These are phyloP conservation scores for Silene latifolia DNA, from an alignment of 148 eudicot species.

Conservation along the genomic window DNA sequence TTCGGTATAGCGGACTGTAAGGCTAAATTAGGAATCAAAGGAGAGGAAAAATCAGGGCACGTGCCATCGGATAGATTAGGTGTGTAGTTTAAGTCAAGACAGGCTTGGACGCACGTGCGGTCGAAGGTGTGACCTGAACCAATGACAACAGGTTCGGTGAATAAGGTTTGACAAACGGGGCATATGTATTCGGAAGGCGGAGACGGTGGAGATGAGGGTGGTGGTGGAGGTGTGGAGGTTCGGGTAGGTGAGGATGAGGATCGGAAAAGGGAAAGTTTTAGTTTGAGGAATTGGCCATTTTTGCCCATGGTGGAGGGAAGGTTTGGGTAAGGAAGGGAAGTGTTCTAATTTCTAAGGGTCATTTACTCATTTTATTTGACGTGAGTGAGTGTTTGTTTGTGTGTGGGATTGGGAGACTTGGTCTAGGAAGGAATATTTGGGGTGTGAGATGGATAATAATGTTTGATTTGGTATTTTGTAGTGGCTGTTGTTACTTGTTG, in stretches of 20 bases:
- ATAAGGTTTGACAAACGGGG: conserved; percentile 51
- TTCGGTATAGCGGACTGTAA: conserved; percentile 51
- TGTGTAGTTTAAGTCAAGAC: conserved; percentile 35
- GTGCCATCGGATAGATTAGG: conserved; percentile 55
- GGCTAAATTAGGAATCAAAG: conserved; percentile 57
- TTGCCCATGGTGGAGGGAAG: conserved; percentile 19
- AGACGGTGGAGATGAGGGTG: not conserved
- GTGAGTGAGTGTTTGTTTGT: too few species aligned
- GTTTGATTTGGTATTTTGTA: too few species aligned
- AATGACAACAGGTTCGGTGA: conserved; percentile 70
- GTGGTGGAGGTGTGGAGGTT: not conserved
- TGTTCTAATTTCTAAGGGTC: too few species aligned
- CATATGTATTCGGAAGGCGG: conserved; percentile 73
- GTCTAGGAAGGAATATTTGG: too few species aligned
- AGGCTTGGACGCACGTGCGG: conserved; percentile 50
- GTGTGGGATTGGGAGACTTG: too few species aligned
- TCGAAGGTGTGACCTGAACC: conserved; percentile 82
- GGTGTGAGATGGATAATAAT: too few species aligned
- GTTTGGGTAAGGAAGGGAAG: not conserved
- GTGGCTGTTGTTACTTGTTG: too few species aligned
- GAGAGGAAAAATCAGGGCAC: conserved; percentile 38
- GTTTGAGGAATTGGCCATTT: conserved; percentile 29
- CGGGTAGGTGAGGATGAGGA: conserved; percentile 5
- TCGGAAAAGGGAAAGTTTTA: conserved; percentile 24
- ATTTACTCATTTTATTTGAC: too few species aligned